A percentile compares a stretch with the other conserved stretches of the same genome.
phyloP scores from a whole-genome alignment of 2,329 filamentous ascomycete species.

The Claviceps paspali region DNA sequence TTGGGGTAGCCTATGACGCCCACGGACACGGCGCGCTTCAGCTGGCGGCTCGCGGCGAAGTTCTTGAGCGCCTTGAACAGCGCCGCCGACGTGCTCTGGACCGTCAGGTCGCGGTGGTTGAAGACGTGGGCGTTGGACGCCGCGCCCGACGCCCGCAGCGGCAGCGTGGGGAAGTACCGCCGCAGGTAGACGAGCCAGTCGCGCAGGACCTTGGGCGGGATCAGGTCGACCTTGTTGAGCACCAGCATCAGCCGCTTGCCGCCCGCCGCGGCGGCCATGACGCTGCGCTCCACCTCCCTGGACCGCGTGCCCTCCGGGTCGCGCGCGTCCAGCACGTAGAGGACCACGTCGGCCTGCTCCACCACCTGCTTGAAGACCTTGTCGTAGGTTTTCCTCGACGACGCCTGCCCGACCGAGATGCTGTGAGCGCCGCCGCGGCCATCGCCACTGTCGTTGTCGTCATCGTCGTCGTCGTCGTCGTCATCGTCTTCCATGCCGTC shows the following conservation, averaged over 20 bases:
- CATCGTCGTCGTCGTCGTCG: constrained; percentile 24
- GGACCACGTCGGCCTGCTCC: constrained; percentile 73
- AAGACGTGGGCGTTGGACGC: constrained; percentile 80
- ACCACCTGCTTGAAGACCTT: constrained; percentile 93
- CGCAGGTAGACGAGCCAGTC: constrained; percentile 74
- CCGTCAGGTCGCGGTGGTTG: constrained; percentile 79
- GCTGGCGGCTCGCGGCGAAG: constrained; percentile 65
- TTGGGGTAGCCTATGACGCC: constrained; percentile 94
- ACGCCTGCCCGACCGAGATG: constrained; percentile 35
- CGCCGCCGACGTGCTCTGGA: constrained; percentile 69
- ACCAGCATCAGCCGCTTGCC: constrained; percentile 82
- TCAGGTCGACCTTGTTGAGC: constrained; percentile 89
- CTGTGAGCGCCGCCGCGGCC: no score
- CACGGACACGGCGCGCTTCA: constrained; percentile 81
- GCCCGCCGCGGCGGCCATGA: constrained; percentile 74
- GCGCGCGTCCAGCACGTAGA: constrained; percentile 85
- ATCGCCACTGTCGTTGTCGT: constrained; percentile 39
- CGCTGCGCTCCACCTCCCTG: constrained; percentile 74
- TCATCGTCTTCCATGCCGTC: constrained; percentile 37
- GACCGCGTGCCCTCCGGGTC: constrained; percentile 86
- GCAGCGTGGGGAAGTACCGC: constrained; percentile 80
- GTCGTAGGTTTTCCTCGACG: constrained; percentile 77
- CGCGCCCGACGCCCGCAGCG: constrained; percentile 68
- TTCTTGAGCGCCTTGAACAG: constrained; percentile 84
- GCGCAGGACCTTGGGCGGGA: constrained; percentile 68